phyloP scores from a whole-genome alignment of 371 early-diverging fungal species.

The Encephalitozoon romaleae region DNA sequence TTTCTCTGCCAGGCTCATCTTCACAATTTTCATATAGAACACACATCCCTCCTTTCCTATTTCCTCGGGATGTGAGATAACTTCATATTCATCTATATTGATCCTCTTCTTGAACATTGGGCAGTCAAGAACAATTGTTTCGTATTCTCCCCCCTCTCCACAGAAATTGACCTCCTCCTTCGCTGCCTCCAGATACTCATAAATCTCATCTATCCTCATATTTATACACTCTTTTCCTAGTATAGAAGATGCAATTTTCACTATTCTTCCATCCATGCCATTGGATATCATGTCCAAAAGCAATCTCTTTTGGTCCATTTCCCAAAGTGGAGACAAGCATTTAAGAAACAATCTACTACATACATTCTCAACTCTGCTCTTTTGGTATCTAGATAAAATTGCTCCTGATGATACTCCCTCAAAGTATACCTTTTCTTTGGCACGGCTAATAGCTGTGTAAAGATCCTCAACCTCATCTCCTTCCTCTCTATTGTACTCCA shows the following conservation, averaged over 20 bases:
- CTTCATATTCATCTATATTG: constrained; percentile 49
- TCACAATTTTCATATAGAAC: constrained; percentile 22
- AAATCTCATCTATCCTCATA: constrained; percentile 33
- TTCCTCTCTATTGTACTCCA: constrained; percentile 61
- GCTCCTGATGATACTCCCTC: constrained; percentile 89
- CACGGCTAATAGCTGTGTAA: constrained; percentile 66
- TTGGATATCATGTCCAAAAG: constrained; percentile 78
- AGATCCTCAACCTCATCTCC: constrained; percentile 95
- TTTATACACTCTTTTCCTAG: constrained; percentile 45
- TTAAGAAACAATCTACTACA: constrained; percentile 70
- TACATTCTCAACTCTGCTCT: constrained; percentile 86
- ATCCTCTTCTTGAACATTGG: constrained; percentile 76
- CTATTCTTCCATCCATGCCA: constrained; percentile 72
- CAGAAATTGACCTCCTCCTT: constrained; percentile 74
- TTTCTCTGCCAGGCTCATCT: not conserved
- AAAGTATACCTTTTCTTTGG: constrained; percentile 70
- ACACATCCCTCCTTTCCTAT: constrained; percentile 20
- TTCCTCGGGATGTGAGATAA: constrained; percentile 39
- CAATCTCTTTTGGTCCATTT: constrained; percentile 72
- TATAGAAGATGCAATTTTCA: constrained; percentile 79
- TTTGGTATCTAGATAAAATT: constrained; percentile 88
- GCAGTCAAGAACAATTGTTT: constrained; percentile 85
- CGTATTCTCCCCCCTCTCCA: constrained; percentile 99
- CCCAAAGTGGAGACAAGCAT: constrained; percentile 83
- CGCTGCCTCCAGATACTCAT: constrained; percentile 2